phyloP scores from a whole-genome alignment of 352 stramenopile species.

The Plasmopara muralis region DNA sequence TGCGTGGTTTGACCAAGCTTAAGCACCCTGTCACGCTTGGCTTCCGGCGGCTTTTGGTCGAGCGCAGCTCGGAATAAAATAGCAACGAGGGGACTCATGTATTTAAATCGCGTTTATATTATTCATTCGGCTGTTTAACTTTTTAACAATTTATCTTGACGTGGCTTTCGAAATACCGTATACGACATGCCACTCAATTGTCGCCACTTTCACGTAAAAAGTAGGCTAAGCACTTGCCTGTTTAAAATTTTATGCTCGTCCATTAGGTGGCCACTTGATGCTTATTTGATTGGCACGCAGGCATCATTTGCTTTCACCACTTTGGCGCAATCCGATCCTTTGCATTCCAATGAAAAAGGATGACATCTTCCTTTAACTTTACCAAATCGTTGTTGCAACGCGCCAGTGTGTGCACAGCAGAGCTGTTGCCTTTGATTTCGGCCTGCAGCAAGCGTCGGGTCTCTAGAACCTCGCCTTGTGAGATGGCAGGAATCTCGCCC shows the following conservation, averaged over 20 bases:
- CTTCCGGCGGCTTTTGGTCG: slow-evolving; percentile 33
- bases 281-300: background rate
- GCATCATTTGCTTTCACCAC: slow-evolving; percentile 19
- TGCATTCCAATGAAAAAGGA: slow-evolving; percentile 81
- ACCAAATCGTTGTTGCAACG: slow-evolving; percentile 77
- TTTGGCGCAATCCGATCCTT: slow-evolving; percentile 51
- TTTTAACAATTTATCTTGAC: slow-evolving; percentile 2
- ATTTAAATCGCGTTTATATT: slow-evolving; percentile 30
- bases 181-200: slow-evolving; percentile 10
- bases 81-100: background rate
- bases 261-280: slow-evolving; percentile 7
- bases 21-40: slow-evolving; percentile 32
- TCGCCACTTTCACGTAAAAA: slow-evolving; percentile 1
- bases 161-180: slow-evolving; percentile 1
- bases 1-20: slow-evolving; percentile 25
- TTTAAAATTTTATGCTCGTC: background rate
- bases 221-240: slow-evolving; percentile 1
- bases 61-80: slow-evolving; percentile 12
- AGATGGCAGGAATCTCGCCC: slow-evolving; percentile 67
- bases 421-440: slow-evolving; percentile 70
- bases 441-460: slow-evolving; percentile 57
- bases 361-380: slow-evolving; percentile 82
- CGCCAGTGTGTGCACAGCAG: slow-evolving; percentile 57
- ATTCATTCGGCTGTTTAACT: slow-evolving; percentile 22
- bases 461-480: slow-evolving; percentile 57